Conservation (phyloP, 1,139 yeast species). For the Pichia sp. region DNA sequence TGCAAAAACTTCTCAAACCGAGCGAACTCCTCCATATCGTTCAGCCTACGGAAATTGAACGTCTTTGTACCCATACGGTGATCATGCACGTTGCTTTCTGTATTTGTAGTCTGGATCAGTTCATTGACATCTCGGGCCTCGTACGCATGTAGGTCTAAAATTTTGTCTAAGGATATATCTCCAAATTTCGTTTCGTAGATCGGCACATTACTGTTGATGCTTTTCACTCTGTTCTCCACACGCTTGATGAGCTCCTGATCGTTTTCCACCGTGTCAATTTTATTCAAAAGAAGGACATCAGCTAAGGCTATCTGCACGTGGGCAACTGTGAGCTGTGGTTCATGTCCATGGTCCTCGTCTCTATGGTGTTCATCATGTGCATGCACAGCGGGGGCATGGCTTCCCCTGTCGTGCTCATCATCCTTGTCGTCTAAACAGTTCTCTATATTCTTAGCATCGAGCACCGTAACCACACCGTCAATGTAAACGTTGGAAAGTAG, state of each 20-base stretch:
- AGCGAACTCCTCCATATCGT: slow-evolving; percentile 33
- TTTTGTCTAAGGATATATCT: slow-evolving; percentile 55
- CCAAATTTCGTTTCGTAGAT: slow-evolving; percentile 68
- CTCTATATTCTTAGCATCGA: slow-evolving; percentile 70
- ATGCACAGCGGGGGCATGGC: slow-evolving; percentile 29
- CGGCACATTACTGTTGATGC: slow-evolving; percentile 68
- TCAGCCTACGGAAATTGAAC: slow-evolving; percentile 47
- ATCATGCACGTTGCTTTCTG: slow-evolving; percentile 37
- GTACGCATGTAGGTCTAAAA: slow-evolving; percentile 79
- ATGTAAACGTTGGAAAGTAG: slow-evolving; percentile 77
- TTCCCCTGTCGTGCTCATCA: slow-evolving; percentile 21
- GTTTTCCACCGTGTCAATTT: slow-evolving; percentile 52
- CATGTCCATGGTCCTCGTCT: background rate
- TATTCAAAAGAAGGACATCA: slow-evolving; percentile 74
- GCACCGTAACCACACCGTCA: slow-evolving; percentile 90
- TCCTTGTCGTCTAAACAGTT: slow-evolving; percentile 62
- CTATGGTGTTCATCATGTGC: slow-evolving; percentile 23
- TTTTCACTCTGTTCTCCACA: slow-evolving; percentile 37
- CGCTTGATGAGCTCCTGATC: slow-evolving; percentile 27
- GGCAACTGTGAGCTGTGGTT: slow-evolving; percentile 57
- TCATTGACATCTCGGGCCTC: slow-evolving; percentile 34
- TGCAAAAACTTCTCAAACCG: slow-evolving; percentile 60
- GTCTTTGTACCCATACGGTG: slow-evolving; percentile 62
- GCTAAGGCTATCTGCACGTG: slow-evolving; percentile 89
- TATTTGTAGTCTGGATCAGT: slow-evolving; percentile 10